A percentile compares a stretch with the other conserved stretches of the same genome.
phyloP scores from a whole-genome alignment of 2,329 filamentous ascomycete species.

The Grosmannia clavigera region DNA sequence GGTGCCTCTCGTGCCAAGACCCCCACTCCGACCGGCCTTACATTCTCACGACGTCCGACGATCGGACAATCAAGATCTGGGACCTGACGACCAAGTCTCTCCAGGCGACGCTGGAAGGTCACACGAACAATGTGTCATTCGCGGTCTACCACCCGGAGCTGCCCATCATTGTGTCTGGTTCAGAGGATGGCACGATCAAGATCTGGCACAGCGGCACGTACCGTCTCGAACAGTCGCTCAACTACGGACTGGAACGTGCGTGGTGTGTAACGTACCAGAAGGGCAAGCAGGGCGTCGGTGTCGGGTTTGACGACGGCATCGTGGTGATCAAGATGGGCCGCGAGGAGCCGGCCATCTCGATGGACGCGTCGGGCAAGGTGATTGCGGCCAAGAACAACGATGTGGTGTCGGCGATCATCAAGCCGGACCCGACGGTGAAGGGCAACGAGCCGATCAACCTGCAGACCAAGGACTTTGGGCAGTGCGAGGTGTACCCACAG shows the following conservation, averaged over 20 bases:
- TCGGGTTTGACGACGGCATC: slow-evolving; percentile 95
- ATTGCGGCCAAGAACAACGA: slow-evolving; percentile 95
- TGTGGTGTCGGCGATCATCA: slow-evolving; percentile 89
- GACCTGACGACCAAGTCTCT: slow-evolving; percentile 97
- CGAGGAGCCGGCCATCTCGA: slow-evolving; percentile 93
- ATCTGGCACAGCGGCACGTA: slow-evolving; percentile 99
- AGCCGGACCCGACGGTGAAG: slow-evolving; percentile 74
- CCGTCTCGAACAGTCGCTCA: slow-evolving; percentile 86
- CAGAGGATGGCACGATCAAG: slow-evolving; percentile 92
- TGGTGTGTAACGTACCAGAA: slow-evolving; percentile 97
- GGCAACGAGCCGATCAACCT: slow-evolving; percentile 79
- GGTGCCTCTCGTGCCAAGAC: slow-evolving; percentile 18
- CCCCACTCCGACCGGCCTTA: slow-evolving; percentile 68
- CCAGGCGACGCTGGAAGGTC: slow-evolving; percentile 91
- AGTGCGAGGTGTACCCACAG: slow-evolving; percentile 93
- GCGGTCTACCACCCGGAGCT: slow-evolving; percentile 96
- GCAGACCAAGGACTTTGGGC: slow-evolving; percentile 87
- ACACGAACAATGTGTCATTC: slow-evolving; percentile 96
- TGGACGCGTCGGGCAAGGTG: slow-evolving; percentile 91
- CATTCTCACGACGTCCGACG: slow-evolving; percentile 90
- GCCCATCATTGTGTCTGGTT: slow-evolving; percentile 93
- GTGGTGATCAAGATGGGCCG: slow-evolving; percentile 96
- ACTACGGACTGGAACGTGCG: slow-evolving; percentile 88
- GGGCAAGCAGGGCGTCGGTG: slow-evolving; percentile 84
- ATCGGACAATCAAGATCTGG: slow-evolving; percentile 95